Evolutionary conservation across 2,329 filamentous ascomycete genomes (phyloP).

Genomic region (Fusarium staphyleae): DNA sequence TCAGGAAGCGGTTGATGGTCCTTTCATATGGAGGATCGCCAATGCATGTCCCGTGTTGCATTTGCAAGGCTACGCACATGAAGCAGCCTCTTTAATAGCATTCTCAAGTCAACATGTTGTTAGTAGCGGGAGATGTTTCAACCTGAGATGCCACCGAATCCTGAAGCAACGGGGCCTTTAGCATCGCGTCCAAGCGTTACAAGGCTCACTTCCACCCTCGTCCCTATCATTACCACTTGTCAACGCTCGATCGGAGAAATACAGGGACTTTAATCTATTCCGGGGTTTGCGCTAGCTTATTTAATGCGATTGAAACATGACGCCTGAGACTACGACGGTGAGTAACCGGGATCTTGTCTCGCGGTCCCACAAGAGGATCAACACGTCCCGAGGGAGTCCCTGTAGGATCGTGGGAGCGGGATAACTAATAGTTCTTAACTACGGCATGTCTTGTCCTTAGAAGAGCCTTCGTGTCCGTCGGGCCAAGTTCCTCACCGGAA

Average conservation of each 20-base stretch:
- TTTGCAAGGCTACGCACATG: background rate
- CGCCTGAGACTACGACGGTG: conserved; percentile 17
- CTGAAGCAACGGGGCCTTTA: conserved; percentile 18
- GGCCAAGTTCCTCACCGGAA: background rate
- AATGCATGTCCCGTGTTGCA: conserved; percentile 5
- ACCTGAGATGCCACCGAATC: conserved; percentile 11
- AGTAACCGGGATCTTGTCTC: conserved; percentile 24
- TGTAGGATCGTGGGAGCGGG: background rate
- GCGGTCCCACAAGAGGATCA: conserved; percentile 18
- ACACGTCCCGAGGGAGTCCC: background rate
- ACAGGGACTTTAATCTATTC: conserved; percentile 4
- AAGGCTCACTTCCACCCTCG: conserved; percentile 1
- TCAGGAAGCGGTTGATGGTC: background rate
- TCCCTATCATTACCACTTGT: conserved; percentile 5
- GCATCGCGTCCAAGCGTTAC: conserved; percentile 14
- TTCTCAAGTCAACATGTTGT: background rate
- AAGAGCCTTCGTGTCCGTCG: background rate
- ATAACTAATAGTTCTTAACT: too few relatives aligned
- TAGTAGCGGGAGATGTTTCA: background rate
- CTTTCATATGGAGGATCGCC: too few relatives aligned
- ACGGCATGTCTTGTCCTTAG: conserved; percentile 14
- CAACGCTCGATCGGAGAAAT: conserved; percentile 20
- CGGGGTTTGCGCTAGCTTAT: conserved; percentile 2
- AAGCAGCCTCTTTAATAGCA: too few relatives aligned
- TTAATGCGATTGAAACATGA: conserved; percentile 20